Percentiles rank a stretch among this genome's conserved stretches.
Conservation (phyloP, 768 basidiomycete species). For the Lactarius indigo region DNA sequence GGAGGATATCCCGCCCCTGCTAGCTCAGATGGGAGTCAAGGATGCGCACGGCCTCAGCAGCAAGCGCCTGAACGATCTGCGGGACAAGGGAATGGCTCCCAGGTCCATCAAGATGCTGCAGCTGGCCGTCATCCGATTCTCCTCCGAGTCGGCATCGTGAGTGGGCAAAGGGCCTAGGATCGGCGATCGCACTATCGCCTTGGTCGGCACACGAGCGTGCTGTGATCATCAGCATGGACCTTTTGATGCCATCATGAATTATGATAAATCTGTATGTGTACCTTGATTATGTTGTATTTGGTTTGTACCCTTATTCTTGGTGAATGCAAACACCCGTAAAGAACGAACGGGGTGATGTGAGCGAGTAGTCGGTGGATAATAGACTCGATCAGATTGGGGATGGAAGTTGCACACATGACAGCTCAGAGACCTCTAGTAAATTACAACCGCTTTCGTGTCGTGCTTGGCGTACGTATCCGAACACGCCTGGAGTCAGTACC, state of each 20-base stretch:
- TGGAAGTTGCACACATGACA: too few species aligned
- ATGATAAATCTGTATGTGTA: neutral
- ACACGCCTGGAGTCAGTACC: neutral
- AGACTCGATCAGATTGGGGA: neutral
- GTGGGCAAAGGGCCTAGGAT: too few species aligned
- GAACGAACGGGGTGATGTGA: neutral
- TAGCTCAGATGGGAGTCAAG: conserved; percentile 8
- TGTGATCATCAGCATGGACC: neutral
- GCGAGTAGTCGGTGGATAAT: neutral
- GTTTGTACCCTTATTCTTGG: neutral
- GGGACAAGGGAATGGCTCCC: neutral
- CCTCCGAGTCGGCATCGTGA: neutral
- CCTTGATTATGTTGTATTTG: conserved; percentile 4
- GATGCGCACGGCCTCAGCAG: conserved; percentile 14
- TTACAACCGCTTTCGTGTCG: neutral
- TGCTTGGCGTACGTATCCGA: neutral
- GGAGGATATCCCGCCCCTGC: neutral
- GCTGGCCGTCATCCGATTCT: conserved; percentile 11
- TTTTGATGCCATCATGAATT: neutral
- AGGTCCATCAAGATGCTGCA: conserved; percentile 14
- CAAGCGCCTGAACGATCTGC: conserved; percentile 9
- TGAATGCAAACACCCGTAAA: neutral
- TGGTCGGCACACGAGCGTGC: neutral
- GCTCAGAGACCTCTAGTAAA: too few species aligned
- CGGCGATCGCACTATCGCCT: neutral